Conservation (phyloP, 1,284 basidiomycete species). For the Inonotus hispidus region DNA sequence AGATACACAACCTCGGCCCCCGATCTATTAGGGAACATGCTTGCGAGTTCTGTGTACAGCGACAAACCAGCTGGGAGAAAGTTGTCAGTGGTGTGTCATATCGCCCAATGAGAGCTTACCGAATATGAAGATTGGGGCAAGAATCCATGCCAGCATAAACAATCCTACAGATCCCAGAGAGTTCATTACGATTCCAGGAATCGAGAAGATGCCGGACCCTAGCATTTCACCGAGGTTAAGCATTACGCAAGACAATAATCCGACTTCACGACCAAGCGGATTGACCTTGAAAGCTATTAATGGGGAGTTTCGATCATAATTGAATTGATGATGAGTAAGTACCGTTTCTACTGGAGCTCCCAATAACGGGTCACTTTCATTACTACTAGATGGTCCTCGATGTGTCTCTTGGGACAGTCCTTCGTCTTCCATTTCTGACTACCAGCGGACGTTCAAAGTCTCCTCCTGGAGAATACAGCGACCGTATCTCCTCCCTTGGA, state of each 20-base stretch:
- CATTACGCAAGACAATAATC: slow-evolving; percentile 35
- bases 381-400: not conserved
- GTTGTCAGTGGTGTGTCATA: not conserved
- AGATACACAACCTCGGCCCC: slow-evolving; percentile 44
- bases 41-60: slow-evolving; percentile 27
- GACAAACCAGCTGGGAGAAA: slow-evolving; percentile 23
- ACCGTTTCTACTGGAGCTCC: slow-evolving; percentile 18
- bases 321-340: not conserved
- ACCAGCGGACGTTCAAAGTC: not conserved
- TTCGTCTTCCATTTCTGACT: not conserved
- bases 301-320: not conserved
- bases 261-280: slow-evolving; percentile 39
- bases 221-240: slow-evolving; percentile 35
- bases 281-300: slow-evolving; percentile 26
- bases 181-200: slow-evolving; percentile 36
- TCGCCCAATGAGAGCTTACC: slow-evolving; percentile 22
- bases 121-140: slow-evolving; percentile 34
- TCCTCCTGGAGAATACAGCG: not conserved
- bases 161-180: slow-evolving; percentile 39
- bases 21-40: slow-evolving; percentile 40
- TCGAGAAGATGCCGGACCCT: slow-evolving; percentile 39
- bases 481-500: too few species aligned
- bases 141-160: slow-evolving; percentile 39
- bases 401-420: not conserved
- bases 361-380: slow-evolving; percentile 5